These are phyloP conservation scores for Schizothecium vesticola DNA, from an alignment of 495 filamentous ascomycete genomes.

Conservation along the genomic window DNA sequence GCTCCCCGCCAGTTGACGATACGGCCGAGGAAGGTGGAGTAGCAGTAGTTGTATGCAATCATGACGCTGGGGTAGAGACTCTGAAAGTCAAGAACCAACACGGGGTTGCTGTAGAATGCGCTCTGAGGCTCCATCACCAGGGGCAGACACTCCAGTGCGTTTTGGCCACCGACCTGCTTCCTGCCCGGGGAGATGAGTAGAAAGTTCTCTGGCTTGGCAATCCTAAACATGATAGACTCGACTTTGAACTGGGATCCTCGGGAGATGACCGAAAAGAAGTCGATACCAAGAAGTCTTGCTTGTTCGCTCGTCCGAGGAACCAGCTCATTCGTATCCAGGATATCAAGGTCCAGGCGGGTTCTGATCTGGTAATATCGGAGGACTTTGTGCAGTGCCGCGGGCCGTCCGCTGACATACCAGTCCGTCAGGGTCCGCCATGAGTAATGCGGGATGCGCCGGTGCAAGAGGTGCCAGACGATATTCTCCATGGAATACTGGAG, in stretches of 20 bases:
- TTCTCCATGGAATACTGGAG: constrained; percentile 97
- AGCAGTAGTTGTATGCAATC: constrained; percentile 99
- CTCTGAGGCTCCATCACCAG: constrained; percentile 98
- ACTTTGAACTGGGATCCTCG: constrained; percentile 97
- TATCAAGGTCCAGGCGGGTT: constrained; percentile 80
- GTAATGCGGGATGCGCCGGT: constrained; percentile 89
- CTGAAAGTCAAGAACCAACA: constrained; percentile 93
- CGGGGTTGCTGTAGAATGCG: constrained; percentile 82
- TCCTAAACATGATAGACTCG: constrained; percentile 96
- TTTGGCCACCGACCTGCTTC: constrained; percentile 90
- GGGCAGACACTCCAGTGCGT: constrained; percentile 90
- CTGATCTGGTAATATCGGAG: constrained; percentile 72
- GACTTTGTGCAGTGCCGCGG: constrained; percentile 65
- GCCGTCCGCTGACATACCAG: constrained; percentile 69
- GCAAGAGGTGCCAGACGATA: constrained; percentile 86
- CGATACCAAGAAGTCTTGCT: constrained; percentile 84
- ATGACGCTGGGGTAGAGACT: constrained; percentile 95
- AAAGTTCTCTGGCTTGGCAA: constrained; percentile 95
- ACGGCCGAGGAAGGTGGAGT: constrained; percentile 91
- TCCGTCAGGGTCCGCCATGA: constrained; percentile 66
- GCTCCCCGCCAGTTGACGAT: constrained; percentile 77
- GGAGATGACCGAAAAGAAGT: constrained; percentile 92
- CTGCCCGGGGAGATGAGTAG: constrained; percentile 80
- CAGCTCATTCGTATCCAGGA: constrained; percentile 85
- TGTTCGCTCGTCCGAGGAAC: constrained; percentile 90